Base-by-base conservation (phyloP, 495 filamentous ascomycete species). In the Pyrenula aspistea region DNA sequence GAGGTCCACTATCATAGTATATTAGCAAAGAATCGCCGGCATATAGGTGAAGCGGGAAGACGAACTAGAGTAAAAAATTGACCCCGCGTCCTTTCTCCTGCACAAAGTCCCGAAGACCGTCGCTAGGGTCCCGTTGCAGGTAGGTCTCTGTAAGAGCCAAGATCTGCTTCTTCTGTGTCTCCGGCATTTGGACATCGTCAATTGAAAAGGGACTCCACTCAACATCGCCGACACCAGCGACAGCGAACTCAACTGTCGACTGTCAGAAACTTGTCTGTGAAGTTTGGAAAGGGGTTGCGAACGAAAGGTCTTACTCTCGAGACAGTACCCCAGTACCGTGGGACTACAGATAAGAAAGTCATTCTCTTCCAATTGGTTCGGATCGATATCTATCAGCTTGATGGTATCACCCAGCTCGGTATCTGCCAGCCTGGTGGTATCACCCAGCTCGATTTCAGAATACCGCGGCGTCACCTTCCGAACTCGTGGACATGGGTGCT, bases 151-250 rank as follows among this genome's bases (percentile, higher is more conserved):
- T 59, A 23, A 68, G 51, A 49, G 57, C 64, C 31, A 62, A 59
- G 59, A 64, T 63, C 36, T 65, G 22, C 19, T 60, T 64, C 61
- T 67, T 67, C 50, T 49, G 66, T 61, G 67, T 57, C 22, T 31
- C 52, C 0, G 59, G 48, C 8, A 66, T 66, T 31, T 63, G 1
- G 12, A 65, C 49, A 50, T 53, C 59, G 12, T 65, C 59, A 49
- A 65, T 63, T 24, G 59, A 63, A 36, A 60, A 56, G 25, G 59
- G 59, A 53, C 55, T 60, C 65, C 60, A 71, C 12, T 60, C 53
- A 54, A 71, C 63, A 59, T 71, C 67, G 12, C 31, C 54, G 50
- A 73, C 55, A 58, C 53, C 55, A 61, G 63, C 65, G 22, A 73
- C 62, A 55, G 62, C 65, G 42, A 65, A 68, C 47, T 70, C 67